These are phyloP conservation scores for Aspergillus campestris DNA, from an alignment of 495 filamentous ascomycete species.

Conservation along the genomic window DNA sequence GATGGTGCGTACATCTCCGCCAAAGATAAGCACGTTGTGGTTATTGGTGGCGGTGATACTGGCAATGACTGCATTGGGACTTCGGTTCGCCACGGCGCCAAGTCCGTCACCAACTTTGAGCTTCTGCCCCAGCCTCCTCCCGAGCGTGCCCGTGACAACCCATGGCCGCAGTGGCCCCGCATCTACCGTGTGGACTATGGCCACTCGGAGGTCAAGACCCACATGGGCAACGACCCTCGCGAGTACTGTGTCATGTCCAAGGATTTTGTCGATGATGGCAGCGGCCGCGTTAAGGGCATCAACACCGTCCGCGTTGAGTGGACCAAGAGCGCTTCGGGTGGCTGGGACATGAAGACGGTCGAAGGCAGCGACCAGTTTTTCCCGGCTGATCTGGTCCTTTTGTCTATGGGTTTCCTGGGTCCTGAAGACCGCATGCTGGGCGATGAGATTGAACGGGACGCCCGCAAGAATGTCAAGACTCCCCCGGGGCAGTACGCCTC, in stretches of 20 bases:
- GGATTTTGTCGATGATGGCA: conserved; percentile 92
- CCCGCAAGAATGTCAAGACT: conserved; percentile 96
- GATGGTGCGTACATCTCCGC: conserved; percentile 92
- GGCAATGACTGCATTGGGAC: conserved; percentile 99
- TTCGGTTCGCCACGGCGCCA: conserved; percentile 93
- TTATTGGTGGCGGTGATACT: conserved; percentile 98
- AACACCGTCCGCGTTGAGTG: conserved; percentile 97
- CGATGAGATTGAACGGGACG: conserved; percentile 82
- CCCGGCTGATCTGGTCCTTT: conserved; percentile 89
- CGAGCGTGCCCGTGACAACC: conserved; percentile 93
- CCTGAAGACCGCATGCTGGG: conserved; percentile 87
- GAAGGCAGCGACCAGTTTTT: conserved; percentile 96
- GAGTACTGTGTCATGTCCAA: conserved; percentile 99
- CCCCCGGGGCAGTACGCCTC: conserved; percentile 82
- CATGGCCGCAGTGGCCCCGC: conserved; percentile 98
- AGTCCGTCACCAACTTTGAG: conserved; percentile 96
- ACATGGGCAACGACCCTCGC: conserved; percentile 94
- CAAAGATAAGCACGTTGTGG: conserved; percentile 93
- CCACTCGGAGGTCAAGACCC: conserved; percentile 92
- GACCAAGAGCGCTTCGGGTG: conserved; percentile 81
- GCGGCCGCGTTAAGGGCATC: conserved; percentile 87
- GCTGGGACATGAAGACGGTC: conserved; percentile 99
- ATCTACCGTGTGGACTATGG: conserved; percentile 99
- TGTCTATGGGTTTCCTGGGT: conserved; percentile 98
- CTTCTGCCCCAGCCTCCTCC: conserved; percentile 89